Conservation (phyloP, 192 early-diverging fungal genomes). For the Coemansia aciculifera region DNA sequence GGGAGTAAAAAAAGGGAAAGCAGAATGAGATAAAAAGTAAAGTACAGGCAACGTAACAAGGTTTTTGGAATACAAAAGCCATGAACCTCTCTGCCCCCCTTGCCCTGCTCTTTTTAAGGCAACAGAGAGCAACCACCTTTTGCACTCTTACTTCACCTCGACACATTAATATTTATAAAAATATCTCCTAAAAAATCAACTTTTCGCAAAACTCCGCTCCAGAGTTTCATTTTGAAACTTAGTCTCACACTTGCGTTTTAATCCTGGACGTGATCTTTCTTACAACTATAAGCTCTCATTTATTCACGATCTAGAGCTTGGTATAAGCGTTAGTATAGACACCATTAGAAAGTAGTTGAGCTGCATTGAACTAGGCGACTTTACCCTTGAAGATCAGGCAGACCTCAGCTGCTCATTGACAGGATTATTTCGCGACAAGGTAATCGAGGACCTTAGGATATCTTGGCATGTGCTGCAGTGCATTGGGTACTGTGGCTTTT, state of each 20-base stretch:
- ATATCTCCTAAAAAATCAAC: neutral
- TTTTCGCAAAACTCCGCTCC: neutral
- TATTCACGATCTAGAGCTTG: neutral
- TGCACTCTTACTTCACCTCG: neutral
- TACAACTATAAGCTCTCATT: neutral
- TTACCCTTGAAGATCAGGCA: neutral
- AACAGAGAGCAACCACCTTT: neutral
- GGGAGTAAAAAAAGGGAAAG: no score
- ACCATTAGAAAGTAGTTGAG: neutral
- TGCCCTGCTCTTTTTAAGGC: neutral
- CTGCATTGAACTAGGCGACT: neutral
- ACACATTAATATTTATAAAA: neutral
- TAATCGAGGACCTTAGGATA: neutral
- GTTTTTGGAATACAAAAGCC: neutral
- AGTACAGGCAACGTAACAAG: no score
- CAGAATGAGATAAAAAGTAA: no score
- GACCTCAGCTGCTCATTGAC: neutral
- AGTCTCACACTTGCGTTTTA: neutral
- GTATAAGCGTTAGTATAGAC: neutral
- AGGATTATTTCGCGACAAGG: neutral
- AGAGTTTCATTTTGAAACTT: neutral
- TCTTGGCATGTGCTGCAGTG: neutral
- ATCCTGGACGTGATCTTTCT: neutral
- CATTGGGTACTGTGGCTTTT: neutral
- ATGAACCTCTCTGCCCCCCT: neutral